Evolutionary conservation across 139 green algal species (phyloP), one percentile per base, ranked within the genome.

Genomic region (Mesostigma viride): DNA sequence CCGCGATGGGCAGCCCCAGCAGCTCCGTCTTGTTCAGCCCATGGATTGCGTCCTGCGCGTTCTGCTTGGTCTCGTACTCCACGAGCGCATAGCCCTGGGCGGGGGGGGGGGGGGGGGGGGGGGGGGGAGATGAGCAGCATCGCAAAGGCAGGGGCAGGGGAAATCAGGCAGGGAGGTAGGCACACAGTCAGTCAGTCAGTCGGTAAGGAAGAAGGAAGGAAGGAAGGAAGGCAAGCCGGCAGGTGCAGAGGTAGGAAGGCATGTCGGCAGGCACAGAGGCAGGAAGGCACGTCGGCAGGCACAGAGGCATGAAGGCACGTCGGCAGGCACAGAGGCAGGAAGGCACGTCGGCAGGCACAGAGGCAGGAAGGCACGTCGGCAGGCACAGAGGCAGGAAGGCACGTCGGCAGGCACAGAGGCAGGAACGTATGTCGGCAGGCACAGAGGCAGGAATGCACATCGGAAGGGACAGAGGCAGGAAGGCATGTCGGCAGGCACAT

Each of bases 1-100:
- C 87, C 2, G 57, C 26, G 27, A 97, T 67, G 8, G 63, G 58
- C 73, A 93, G 74, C 1, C 69, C 81, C 6, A 98, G 76, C 65
- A 97, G 71, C 71, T 92, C 75, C 45, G 76, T 82, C 5, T 85
- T 86, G 63, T 96, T 83, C 73, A 98, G 79, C 0, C 36, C 81
- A n/a, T 86, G 75, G 8, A 96, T 94, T 1, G 92, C 91, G 3
- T 76, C 68, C 68, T 91, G 64, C 5, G 90, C 92, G 75, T 98
- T 88, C 61, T 82, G 63, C 64, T 86, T 81, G 2, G 44, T 79
- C 35, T 82, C 85, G 66, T 96, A 98, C 82, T 98, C 92, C 0
- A 98, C 78, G 8, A 98, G 67, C 0, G 91, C 91, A 79, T 98
- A 98, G 48, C 91, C 91, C 69, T 88, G 31, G n/a, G n/a, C 30